Conservation (phyloP, 2,329 filamentous ascomycete species). For the Chrysoporthe puriensis region DNA sequence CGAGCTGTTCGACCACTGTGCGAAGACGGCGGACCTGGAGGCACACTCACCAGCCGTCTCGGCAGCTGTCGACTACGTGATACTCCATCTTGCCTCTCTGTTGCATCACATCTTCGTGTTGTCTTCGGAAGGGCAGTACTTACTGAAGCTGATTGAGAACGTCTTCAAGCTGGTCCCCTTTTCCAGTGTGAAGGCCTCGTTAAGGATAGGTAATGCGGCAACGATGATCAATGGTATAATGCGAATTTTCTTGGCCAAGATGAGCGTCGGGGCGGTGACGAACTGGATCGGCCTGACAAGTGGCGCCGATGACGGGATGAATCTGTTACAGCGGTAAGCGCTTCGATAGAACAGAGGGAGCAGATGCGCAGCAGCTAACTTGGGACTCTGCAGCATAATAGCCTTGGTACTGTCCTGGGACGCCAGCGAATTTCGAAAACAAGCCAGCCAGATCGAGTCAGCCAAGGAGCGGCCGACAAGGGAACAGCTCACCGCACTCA, state of each 20-base stretch:
- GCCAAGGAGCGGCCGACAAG: constrained; percentile 61
- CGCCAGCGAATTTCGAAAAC: constrained; percentile 68
- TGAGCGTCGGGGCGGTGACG: constrained; percentile 73
- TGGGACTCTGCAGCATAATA: constrained; percentile 61
- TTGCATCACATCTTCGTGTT: constrained; percentile 74
- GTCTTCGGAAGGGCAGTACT: constrained; percentile 74
- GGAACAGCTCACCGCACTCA: constrained; percentile 64
- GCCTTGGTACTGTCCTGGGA: constrained; percentile 76
- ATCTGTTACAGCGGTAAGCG: constrained; percentile 66
- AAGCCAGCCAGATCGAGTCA: constrained; percentile 66
- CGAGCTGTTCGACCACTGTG: constrained; percentile 64
- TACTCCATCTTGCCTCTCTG: constrained; percentile 74
- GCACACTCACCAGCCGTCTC: constrained; percentile 64
- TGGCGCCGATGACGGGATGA: constrained; percentile 77
- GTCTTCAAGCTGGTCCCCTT: constrained; percentile 75
- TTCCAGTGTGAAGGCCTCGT: constrained; percentile 70
- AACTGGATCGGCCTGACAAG: constrained; percentile 79
- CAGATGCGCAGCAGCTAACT: neutral
- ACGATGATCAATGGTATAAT: constrained; percentile 81
- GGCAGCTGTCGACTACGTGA: constrained; percentile 66
- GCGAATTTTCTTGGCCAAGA: constrained; percentile 73
- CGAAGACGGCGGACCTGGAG: constrained; percentile 64
- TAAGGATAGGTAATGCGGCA: constrained; percentile 77
- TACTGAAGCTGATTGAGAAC: constrained; percentile 72
- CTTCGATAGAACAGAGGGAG: neutral